Conservation (phyloP, 75 land plant genomes). For the Sequoia sempervirens region DNA sequence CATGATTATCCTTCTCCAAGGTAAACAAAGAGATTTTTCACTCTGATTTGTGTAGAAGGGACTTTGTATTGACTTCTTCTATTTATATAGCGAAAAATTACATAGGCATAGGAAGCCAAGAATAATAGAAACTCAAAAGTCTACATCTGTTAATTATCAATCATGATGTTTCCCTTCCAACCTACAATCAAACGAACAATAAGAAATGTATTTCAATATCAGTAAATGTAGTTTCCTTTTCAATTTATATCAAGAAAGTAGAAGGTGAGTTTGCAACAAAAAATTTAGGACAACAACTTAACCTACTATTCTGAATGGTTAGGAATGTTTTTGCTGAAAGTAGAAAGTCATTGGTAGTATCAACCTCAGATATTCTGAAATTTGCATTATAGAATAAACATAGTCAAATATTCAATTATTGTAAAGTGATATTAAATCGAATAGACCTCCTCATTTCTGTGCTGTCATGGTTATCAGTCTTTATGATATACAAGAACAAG, state of each 20-base stretch:
- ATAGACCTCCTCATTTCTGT: no score
- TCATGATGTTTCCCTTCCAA: background rate
- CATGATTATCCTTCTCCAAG: constrained; percentile 22
- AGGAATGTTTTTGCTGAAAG: background rate
- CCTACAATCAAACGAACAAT: background rate
- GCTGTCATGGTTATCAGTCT: no score
- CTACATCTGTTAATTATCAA: background rate
- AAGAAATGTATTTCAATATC: background rate
- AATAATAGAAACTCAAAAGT: background rate
- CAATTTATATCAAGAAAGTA: background rate
- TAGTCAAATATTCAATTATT: no score
- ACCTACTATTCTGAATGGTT: background rate
- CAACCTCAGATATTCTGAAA: no score
- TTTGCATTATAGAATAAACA: no score
- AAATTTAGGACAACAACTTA: background rate
- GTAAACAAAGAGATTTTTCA: background rate
- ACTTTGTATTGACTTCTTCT: background rate
- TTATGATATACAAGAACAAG: no score
- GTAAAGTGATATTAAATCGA: no score
- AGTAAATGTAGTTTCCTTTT: background rate
- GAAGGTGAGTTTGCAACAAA: background rate
- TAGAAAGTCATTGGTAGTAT: background rate
- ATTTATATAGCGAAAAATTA: background rate
- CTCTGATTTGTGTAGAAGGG: background rate
- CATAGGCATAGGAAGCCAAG: background rate